Conservation (phyloP, 495 filamentous ascomycete species). For the Ramalina intermedia region DNA sequence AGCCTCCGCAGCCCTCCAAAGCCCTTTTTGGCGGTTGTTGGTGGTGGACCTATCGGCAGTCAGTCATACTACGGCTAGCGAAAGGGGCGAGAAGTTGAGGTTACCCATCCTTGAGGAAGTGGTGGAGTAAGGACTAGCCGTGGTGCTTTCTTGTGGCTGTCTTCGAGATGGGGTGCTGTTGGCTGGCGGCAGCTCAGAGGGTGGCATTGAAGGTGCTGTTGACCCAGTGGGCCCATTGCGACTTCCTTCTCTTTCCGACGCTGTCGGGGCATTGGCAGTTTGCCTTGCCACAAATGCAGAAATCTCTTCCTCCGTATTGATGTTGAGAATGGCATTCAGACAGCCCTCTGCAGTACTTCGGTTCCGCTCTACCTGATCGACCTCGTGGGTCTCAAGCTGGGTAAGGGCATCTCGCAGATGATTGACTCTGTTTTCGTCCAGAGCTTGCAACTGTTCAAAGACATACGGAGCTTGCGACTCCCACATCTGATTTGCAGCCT, state of each 20-base stretch:
- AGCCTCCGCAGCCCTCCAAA: slow-evolving; percentile 45
- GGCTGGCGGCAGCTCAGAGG: neutral
- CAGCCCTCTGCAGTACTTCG: slow-evolving; percentile 66
- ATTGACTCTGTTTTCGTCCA: slow-evolving; percentile 82
- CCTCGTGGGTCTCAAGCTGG: slow-evolving; percentile 82
- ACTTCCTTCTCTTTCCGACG: slow-evolving; percentile 23
- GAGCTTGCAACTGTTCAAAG: slow-evolving; percentile 83
- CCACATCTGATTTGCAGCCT: slow-evolving; percentile 74
- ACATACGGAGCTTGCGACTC: slow-evolving; percentile 91
- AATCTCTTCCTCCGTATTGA: slow-evolving; percentile 80
- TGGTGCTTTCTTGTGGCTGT: slow-evolving; percentile 4
- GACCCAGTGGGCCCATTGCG: slow-evolving; percentile 23
- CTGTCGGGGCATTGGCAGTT: slow-evolving; percentile 11
- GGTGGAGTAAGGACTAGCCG: slow-evolving; percentile 5
- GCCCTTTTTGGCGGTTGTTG: slow-evolving; percentile 16
- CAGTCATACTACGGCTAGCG: slow-evolving; percentile 10
- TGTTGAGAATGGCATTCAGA: slow-evolving; percentile 71
- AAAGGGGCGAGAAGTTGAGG: no score
- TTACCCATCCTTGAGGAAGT: slow-evolving; percentile 3
- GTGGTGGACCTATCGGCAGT: slow-evolving; percentile 22
- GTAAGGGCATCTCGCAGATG: slow-evolving; percentile 86
- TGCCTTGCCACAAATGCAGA: slow-evolving; percentile 59
- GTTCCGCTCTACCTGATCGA: slow-evolving; percentile 70
- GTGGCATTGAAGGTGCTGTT: slow-evolving; percentile 9
- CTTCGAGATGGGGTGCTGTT: slow-evolving; percentile 1